Percentiles rank a stretch among this genome's conserved stretches.
Conservation (phyloP, 306 rosid species). For the Quercus ilex region DNA sequence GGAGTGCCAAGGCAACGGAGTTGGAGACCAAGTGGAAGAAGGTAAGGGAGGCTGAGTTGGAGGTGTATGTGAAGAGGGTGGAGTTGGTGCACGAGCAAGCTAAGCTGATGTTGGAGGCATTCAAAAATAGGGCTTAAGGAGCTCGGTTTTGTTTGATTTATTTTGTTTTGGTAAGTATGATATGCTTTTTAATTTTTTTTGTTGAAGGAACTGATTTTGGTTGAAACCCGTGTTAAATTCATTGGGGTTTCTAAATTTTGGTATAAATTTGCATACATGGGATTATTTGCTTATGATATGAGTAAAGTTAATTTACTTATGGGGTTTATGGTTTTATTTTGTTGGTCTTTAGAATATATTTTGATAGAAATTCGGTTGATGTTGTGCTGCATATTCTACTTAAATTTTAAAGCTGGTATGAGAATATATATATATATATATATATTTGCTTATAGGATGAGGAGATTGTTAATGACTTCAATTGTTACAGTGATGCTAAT, state of each 20-base stretch:
- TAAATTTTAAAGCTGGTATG: not conserved
- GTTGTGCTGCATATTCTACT: not conserved
- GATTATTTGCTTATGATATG: not conserved
- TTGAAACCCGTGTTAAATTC: not conserved
- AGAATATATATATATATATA: not conserved
- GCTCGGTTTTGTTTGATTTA: constrained; percentile 5
- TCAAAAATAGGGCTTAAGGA: constrained; percentile 16
- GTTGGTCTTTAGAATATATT: not conserved
- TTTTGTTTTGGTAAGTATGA: not conserved
- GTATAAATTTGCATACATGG: not conserved
- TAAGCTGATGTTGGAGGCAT: constrained; percentile 22
- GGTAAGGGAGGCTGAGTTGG: constrained; percentile 24
- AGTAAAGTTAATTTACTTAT: not conserved
- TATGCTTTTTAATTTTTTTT: not conserved
- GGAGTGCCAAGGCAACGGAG: constrained; percentile 24
- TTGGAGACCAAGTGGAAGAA: constrained; percentile 40
- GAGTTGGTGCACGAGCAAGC: constrained; percentile 31
- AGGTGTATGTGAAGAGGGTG: constrained; percentile 29
- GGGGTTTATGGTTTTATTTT: not conserved
- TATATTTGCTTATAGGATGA: not conserved
- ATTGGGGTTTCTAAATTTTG: not conserved
- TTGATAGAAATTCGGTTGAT: not conserved
- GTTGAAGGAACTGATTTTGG: not conserved
- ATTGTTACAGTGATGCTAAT: too few species aligned
- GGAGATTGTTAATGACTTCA: not conserved